A percentile compares a stretch with the other conserved stretches of the same genome.
phyloP scores from a whole-genome alignment of 2,329 filamentous ascomycete genomes.

The Sporothrix mexicana region DNA sequence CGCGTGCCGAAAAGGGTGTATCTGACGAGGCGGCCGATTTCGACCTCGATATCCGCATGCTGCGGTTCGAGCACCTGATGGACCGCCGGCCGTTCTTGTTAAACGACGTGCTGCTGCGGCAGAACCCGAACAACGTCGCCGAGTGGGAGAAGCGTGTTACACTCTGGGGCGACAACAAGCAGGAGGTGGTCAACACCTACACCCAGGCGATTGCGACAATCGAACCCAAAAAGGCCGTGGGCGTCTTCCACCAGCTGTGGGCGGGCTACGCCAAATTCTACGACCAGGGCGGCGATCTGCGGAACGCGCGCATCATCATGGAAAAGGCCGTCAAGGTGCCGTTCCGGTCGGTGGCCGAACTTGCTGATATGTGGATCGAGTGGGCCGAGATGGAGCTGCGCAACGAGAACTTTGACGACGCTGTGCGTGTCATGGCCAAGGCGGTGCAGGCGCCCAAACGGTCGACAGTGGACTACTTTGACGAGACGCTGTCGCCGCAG shows the following conservation, averaged over 20 bases:
- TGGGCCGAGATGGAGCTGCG: conserved; percentile 99
- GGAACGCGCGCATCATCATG: conserved; percentile 88
- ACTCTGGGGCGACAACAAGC: conserved; percentile 91
- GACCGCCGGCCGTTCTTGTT: conserved; percentile 93
- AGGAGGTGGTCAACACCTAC: conserved; percentile 91
- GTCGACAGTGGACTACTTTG: conserved; percentile 99
- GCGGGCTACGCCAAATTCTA: conserved; percentile 97
- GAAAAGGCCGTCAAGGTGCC: conserved; percentile 98
- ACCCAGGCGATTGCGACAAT: conserved; percentile 92
- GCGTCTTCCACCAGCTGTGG: conserved; percentile 94
- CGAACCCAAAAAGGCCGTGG: conserved; percentile 90
- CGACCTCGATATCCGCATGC: conserved; percentile 94
- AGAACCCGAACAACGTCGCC: conserved; percentile 93
- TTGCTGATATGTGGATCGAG: conserved; percentile 98
- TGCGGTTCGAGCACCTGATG: conserved; percentile 98
- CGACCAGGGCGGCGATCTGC: conserved; percentile 82
- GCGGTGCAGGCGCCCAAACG: conserved; percentile 95
- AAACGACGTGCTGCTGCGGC: conserved; percentile 91
- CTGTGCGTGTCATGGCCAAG: conserved; percentile 94
- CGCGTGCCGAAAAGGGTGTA: conserved; percentile 77
- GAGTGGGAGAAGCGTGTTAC: conserved; percentile 98
- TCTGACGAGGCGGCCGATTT: conserved; percentile 86
- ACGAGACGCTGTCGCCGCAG: conserved; percentile 90
- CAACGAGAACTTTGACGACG: conserved; percentile 93
- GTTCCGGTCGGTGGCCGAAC: conserved; percentile 94